Evolutionary conservation across 2,329 filamentous ascomycete species (phyloP).

Genomic region (Colletotrichum aenigma): DNA sequence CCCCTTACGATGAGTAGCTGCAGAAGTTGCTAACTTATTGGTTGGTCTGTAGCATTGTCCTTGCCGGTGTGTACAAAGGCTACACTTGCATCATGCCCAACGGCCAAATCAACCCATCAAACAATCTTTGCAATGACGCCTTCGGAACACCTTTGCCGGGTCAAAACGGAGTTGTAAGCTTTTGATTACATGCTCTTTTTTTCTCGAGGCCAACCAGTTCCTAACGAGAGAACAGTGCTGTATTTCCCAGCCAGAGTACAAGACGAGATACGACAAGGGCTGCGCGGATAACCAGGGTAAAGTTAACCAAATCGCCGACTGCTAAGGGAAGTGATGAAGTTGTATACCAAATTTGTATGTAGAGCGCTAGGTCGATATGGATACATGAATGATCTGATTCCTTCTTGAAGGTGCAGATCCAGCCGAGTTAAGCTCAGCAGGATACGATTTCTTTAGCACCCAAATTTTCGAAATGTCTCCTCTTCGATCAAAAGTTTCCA

Average conservation of each 20-base stretch:
- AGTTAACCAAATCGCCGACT: not conserved
- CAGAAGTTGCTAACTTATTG: not conserved
- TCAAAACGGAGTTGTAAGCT: not conserved
- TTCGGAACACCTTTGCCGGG: not conserved
- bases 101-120: not conserved
- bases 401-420: rapidly evolving
- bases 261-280: not conserved
- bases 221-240: not conserved
- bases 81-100: not conserved
- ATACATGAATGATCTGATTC: not conserved
- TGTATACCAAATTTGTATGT: not conserved
- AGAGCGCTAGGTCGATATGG: rapidly evolving
- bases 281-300: not conserved
- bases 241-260: not conserved
- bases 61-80: not conserved
- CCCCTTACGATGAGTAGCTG: not conserved
- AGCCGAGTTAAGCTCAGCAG: not conserved
- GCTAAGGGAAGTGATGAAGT: rapidly evolving
- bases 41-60: not conserved
- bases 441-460: rapidly evolving
- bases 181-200: rapidly evolving
- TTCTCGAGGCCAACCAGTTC: rapidly evolving
- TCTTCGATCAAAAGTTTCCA: rapidly evolving
- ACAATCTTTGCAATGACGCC: not conserved
- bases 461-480: rapidly evolving